Conservation (phyloP, 495 filamentous ascomycete species). For the Oidiodendron maius region DNA sequence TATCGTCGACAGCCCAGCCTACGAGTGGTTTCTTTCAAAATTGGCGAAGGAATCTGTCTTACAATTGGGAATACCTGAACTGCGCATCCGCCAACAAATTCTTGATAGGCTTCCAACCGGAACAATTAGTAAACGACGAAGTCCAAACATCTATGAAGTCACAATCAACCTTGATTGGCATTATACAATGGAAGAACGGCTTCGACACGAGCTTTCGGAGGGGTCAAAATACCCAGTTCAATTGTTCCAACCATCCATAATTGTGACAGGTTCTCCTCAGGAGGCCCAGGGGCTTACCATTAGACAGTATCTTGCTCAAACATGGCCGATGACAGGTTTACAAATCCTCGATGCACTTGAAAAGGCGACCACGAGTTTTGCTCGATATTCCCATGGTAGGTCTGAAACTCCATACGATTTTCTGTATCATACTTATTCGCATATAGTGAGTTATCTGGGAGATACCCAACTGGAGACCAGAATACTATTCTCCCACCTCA, state of each 20-base stretch:
- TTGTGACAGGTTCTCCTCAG: slow-evolving; percentile 1
- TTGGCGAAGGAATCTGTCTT: slow-evolving; percentile 1
- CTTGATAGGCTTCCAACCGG: slow-evolving; percentile 4
- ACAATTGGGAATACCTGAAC: neutral
- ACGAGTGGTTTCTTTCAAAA: slow-evolving; percentile 3
- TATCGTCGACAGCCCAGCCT: slow-evolving; percentile 7
- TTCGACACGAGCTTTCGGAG: neutral
- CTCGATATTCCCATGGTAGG: neutral
- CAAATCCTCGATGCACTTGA: neutral
- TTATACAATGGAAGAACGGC: neutral
- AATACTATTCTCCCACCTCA: slow-evolving; percentile 1
- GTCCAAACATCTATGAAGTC: slow-evolving; percentile 5
- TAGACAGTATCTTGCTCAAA: slow-evolving; percentile 6
- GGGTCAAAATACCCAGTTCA: too few species aligned
- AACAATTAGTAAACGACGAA: slow-evolving; percentile 7
- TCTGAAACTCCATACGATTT: neutral
- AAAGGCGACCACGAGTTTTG: neutral
- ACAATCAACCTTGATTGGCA: slow-evolving; percentile 6
- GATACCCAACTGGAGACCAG: slow-evolving; percentile 1
- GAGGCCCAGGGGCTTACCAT: slow-evolving; percentile 2
- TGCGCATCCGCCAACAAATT: slow-evolving; percentile 2
- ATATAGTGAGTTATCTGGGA: slow-evolving; percentile 2
- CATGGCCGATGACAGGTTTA: slow-evolving; percentile 2
- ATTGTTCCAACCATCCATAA: too few species aligned
- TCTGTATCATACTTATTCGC: neutral